These are phyloP conservation scores for Athelia psychrophila DNA, from an alignment of 1,284 basidiomycete genomes.

Conservation along the genomic window DNA sequence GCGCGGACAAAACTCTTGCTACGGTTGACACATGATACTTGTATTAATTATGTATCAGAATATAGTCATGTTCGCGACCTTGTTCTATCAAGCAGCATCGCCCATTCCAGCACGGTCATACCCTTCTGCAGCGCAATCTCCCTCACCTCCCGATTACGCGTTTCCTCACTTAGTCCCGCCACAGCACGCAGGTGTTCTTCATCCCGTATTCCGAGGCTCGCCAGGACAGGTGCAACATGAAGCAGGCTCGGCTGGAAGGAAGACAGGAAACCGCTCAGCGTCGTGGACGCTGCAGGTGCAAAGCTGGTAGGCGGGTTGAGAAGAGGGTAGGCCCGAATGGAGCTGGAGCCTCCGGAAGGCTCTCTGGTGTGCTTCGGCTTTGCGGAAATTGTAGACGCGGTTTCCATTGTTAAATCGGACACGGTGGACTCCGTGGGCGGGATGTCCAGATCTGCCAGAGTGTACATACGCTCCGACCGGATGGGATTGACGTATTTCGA, in stretches of 20 bases:
- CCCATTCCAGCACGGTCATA: constrained; percentile 71
- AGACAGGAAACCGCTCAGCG: constrained; percentile 47
- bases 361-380: constrained; percentile 14
- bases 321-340: neutral
- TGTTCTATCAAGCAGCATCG: constrained; percentile 63
- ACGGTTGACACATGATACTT: too few species aligned
- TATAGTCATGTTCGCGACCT: neutral
- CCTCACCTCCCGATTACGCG: constrained; percentile 61
- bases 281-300: constrained; percentile 26
- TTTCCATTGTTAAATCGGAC: constrained; percentile 1
- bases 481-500: constrained; percentile 14
- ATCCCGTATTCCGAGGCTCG: constrained; percentile 51
- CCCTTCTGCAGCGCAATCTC: constrained; percentile 63
- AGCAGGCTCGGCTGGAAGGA: constrained; percentile 57
- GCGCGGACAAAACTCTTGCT: too few species aligned
- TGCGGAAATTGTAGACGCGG: constrained; percentile 17
- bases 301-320: neutral
- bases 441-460: constrained; percentile 16
- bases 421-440: constrained; percentile 14
- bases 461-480: constrained; percentile 16
- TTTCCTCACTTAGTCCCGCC: constrained; percentile 55
- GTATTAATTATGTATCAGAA: too few species aligned
- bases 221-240: constrained; percentile 55
- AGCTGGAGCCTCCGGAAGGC: neutral
- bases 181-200: constrained; percentile 62